Evolutionary conservation across 192 early-diverging fungal species (phyloP).

Genomic region (Entomortierella chlamydospora): DNA sequence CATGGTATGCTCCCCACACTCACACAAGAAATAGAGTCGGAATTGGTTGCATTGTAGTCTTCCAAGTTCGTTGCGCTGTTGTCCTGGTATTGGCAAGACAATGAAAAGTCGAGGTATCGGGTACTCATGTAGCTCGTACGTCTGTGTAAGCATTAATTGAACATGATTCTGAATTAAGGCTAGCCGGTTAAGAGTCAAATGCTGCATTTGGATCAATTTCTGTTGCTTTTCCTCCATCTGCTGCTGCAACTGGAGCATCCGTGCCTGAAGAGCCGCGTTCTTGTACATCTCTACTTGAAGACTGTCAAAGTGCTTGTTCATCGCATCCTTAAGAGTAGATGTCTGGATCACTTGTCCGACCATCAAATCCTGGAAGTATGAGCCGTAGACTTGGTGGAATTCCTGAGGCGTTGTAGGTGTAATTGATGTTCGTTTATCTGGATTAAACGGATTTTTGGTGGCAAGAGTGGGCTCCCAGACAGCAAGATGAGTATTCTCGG

Average conservation of each 20-base stretch:
- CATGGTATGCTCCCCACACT: conserved; percentile 14
- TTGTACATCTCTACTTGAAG: neutral
- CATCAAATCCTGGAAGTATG: neutral
- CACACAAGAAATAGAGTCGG: conserved; percentile 20
- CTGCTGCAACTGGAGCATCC: neutral
- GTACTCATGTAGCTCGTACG: conserved; percentile 21
- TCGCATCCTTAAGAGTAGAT: neutral
- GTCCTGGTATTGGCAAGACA: conserved; percentile 3
- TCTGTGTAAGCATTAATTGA: conserved; percentile 11
- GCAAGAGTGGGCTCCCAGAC: too few species aligned
- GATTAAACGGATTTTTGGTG: neutral
- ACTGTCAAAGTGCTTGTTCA: neutral
- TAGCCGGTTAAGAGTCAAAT: neutral
- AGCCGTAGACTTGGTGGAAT: neutral
- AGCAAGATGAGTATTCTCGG: too few species aligned
- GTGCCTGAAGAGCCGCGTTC: neutral
- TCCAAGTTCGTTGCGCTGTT: neutral
- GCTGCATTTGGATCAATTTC: neutral
- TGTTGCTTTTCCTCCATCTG: conserved; percentile 1
- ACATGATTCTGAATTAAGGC: neutral
- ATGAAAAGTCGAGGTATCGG: conserved; percentile 13
- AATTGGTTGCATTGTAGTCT: conserved; percentile 5
- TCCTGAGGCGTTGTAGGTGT: neutral
- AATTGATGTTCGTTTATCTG: neutral
- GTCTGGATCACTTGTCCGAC: neutral